Percentiles rank a stretch among this genome's conserved stretches.
Evolutionary conservation across 2,329 filamentous ascomycete genomes (phyloP).

Genomic region (Neonectria magnoliae): DNA sequence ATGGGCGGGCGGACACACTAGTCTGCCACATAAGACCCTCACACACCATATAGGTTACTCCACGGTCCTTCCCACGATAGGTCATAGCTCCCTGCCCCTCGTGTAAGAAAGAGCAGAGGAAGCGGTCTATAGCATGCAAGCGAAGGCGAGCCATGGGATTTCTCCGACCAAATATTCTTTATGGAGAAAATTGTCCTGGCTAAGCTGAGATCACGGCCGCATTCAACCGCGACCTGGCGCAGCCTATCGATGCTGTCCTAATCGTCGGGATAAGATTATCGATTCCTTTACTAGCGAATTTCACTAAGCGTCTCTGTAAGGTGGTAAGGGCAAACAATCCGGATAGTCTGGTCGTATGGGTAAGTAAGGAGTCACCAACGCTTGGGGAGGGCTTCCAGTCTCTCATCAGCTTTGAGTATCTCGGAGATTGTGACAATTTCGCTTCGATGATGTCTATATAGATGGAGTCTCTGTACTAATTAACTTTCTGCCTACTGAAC

Average conservation of each 20-base stretch:
- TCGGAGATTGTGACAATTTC: constrained; percentile 10
- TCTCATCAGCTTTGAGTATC: constrained; percentile 5
- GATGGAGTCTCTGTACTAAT: too few species aligned
- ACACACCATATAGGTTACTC: background rate
- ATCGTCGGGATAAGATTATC: background rate
- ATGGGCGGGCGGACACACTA: background rate
- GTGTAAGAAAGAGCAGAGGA: background rate
- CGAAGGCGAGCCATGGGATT: background rate
- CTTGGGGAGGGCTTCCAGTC: background rate
- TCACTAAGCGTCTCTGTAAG: background rate
- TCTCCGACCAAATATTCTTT: constrained; percentile 3
- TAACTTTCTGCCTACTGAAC: too few species aligned
- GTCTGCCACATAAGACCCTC: background rate
- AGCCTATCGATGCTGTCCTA: constrained; percentile 4
- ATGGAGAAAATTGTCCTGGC: constrained; percentile 7
- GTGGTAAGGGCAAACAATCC: background rate
- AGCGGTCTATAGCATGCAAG: background rate
- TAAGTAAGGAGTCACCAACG: background rate
- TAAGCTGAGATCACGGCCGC: background rate
- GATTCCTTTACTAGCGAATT: background rate
- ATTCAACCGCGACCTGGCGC: constrained; percentile 2
- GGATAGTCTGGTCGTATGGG: background rate
- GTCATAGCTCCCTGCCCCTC: background rate
- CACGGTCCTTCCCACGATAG: background rate
- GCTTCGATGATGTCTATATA: background rate